Evolutionary conservation across 2,329 filamentous ascomycete genomes (phyloP).

Genomic region (Cytospora leucostoma): DNA sequence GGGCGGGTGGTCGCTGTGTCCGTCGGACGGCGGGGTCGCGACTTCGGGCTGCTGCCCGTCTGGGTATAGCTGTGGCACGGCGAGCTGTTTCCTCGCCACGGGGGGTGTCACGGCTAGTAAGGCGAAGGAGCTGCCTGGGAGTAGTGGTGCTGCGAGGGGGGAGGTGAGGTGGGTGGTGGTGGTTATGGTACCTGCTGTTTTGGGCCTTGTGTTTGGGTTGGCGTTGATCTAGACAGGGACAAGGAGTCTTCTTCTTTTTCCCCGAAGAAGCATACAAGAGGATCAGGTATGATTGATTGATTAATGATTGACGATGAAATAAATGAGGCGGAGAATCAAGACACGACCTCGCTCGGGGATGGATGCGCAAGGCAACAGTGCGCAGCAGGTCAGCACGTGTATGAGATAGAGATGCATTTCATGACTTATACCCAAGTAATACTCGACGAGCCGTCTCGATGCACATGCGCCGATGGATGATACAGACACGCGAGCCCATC

Average conservation of each 20-base stretch:
- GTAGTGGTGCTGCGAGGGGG: conserved; percentile 1
- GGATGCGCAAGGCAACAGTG: background rate
- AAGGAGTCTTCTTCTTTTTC: background rate
- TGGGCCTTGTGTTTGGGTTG: conserved; percentile 22
- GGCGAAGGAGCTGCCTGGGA: conserved; percentile 52
- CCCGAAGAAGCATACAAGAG: conserved; percentile 2
- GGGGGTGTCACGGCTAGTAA: conserved; percentile 58
- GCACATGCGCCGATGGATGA: too few species aligned
- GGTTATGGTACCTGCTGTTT: conserved; percentile 20
- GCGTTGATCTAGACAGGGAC: conserved; percentile 8
- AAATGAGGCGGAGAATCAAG: conserved; percentile 17
- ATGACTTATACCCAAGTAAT: background rate
- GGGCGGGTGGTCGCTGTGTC: conserved; percentile 75
- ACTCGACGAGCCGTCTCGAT: too few species aligned
- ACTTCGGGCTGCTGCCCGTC: conserved; percentile 82
- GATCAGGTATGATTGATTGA: conserved; percentile 21
- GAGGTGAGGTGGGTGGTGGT: background rate
- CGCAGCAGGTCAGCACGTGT: background rate
- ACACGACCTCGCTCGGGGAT: conserved; percentile 7
- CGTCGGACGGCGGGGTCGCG: conserved; percentile 53
- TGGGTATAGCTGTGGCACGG: conserved; percentile 72
- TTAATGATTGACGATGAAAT: conserved; percentile 8
- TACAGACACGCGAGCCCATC: too few species aligned
- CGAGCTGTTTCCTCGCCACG: conserved; percentile 65
- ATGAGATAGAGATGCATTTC: background rate